These are phyloP conservation scores for Rhizopus delemar DNA, from an alignment of 371 early-diverging fungal genomes.

Conservation along the genomic window DNA sequence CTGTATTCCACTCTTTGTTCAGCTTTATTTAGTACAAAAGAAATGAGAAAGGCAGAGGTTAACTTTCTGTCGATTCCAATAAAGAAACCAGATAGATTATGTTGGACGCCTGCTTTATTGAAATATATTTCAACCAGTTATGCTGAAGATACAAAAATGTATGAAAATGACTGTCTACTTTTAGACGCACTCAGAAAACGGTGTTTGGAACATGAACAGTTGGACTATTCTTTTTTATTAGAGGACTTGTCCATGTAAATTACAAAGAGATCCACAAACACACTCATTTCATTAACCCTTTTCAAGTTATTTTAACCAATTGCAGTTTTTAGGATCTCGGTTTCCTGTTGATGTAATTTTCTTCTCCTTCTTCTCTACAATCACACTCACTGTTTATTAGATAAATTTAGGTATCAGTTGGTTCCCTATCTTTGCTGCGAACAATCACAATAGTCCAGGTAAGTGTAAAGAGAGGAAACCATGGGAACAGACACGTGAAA, in stretches of 20 bases:
- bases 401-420: slow-evolving; percentile 21
- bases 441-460: slow-evolving; percentile 19
- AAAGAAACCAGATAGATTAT: slow-evolving; percentile 25
- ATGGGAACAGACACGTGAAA: slow-evolving; percentile 19
- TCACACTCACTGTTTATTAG: slow-evolving; percentile 7
- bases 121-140: slow-evolving; percentile 44
- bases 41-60: not conserved
- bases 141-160: slow-evolving; percentile 38
- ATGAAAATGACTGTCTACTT: slow-evolving; percentile 28
- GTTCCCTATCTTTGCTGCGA: slow-evolving; percentile 25
- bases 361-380: not conserved
- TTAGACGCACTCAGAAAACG: slow-evolving; percentile 36
- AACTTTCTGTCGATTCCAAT: slow-evolving; percentile 15
- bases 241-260: slow-evolving; percentile 36
- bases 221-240: slow-evolving; percentile 14
- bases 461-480: not conserved
- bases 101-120: slow-evolving; percentile 32
- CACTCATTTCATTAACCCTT: not conserved
- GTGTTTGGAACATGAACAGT: slow-evolving; percentile 16
- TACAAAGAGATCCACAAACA: not conserved
- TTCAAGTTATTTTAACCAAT: slow-evolving; percentile 47
- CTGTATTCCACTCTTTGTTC: slow-evolving; percentile 3
- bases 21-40: slow-evolving; percentile 1
- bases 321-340: slow-evolving; percentile 40
- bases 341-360: slow-evolving; percentile 48